Evolutionary conservation across 139 green algal genomes (phyloP).

Genomic region (Chlamydomonas sp.): DNA sequence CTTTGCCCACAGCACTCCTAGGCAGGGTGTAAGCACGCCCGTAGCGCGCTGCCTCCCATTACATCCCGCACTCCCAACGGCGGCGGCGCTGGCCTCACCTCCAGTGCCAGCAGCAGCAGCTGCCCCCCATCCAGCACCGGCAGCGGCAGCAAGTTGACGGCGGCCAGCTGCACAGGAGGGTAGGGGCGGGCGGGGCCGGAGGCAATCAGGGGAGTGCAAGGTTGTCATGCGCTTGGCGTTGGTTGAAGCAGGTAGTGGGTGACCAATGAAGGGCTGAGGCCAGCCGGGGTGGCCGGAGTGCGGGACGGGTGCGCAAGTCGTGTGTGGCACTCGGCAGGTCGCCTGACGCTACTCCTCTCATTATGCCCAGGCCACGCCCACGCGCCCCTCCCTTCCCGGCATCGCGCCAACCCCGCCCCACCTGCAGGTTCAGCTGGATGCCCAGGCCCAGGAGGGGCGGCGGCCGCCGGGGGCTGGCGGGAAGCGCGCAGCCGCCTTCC

Average conservation of each 20-base stretch:
- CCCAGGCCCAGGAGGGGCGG: conserved; percentile 4
- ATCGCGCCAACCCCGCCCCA: background rate
- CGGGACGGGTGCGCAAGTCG: too few relatives aligned
- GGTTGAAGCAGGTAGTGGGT: too few relatives aligned
- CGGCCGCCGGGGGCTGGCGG: background rate
- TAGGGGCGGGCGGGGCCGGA: background rate
- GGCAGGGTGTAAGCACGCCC: too few relatives aligned
- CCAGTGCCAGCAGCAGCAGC: conserved; percentile 25
- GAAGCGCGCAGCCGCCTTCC: too few relatives aligned
- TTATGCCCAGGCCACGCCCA: background rate
- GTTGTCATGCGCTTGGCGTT: too few relatives aligned
- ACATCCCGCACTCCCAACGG: background rate
- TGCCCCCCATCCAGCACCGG: conserved; percentile 25
- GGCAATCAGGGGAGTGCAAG: too few relatives aligned
- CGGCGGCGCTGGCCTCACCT: background rate
- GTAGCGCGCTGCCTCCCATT: too few relatives aligned
- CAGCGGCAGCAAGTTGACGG: conserved; percentile 20
- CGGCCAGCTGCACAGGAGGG: background rate
- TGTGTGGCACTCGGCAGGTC: too few relatives aligned
- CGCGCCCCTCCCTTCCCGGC: too few relatives aligned
- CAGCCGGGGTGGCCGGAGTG: too few relatives aligned
- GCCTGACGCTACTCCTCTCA: background rate
- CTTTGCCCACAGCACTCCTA: too few relatives aligned
- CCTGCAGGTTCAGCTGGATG: conserved; percentile 27
- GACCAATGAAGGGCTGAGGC: too few relatives aligned